Conservation (phyloP, 768 basidiomycete species). For the Obba rivulosa region DNA sequence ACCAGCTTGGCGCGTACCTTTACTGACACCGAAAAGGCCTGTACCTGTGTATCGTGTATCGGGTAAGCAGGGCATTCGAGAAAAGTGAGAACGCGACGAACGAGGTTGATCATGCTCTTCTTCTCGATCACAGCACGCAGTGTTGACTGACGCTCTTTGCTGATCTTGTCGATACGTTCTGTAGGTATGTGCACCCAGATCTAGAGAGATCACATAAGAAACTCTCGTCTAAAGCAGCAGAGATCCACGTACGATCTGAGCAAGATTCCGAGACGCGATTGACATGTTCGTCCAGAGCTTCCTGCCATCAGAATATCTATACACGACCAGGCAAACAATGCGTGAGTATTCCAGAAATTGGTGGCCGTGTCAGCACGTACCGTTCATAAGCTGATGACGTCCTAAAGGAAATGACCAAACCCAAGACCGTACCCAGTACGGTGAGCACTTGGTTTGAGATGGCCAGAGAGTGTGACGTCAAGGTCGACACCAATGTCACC, state of each 20-base stretch:
- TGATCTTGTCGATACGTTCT: constrained; percentile 32
- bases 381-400: constrained; percentile 69
- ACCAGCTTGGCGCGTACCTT: constrained; percentile 37
- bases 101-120: constrained; percentile 67
- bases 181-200: constrained; percentile 54
- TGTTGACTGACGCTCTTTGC: constrained; percentile 23
- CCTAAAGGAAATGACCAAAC: constrained; percentile 67
- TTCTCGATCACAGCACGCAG: constrained; percentile 63
- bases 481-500: constrained; percentile 49
- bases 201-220: constrained; percentile 19
- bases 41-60: constrained; percentile 13
- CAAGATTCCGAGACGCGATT: constrained; percentile 51
- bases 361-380: constrained; percentile 22
- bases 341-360: too few relatives aligned
- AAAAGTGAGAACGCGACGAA: constrained; percentile 19
- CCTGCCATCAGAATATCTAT: constrained; percentile 61
- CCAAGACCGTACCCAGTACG: constrained; percentile 70
- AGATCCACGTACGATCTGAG: constrained; percentile 43
- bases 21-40: constrained; percentile 63
- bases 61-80: too few relatives aligned
- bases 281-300: constrained; percentile 66
- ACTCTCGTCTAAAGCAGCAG: neutral
- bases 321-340: too few relatives aligned
- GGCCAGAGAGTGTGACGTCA: constrained; percentile 42
- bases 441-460: constrained; percentile 55